Base-by-base conservation (phyloP, 495 filamentous ascomycete genomes). In the Pyrenula massariospora region DNA sequence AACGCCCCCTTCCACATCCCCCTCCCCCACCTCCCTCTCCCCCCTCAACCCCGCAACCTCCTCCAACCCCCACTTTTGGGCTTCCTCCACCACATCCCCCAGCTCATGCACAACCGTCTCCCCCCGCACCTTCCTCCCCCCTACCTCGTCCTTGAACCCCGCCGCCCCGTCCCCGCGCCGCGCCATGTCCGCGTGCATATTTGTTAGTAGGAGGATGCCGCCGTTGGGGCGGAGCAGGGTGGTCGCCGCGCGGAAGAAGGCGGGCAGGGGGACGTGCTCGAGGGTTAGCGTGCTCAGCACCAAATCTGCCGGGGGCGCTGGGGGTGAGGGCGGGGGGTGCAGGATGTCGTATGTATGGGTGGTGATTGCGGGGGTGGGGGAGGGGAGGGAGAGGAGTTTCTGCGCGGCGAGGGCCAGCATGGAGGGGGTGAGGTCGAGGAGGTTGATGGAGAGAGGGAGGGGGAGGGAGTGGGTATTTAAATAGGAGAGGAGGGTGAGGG, bases 141-240 rank as follows among this genome's bases (percentile, higher is more conserved):
- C 76, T 25, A 60, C 66, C 10, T 66, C 64, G 63, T 82, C 82
- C 8, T 5, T 42, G 63, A 89, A 88, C 1, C 86, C 85, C 0
- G 86, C 85, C 59, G 84, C 84, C 20, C 77, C 80, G 31, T 42
- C 15, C 8, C 31, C 8, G 8, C 78, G 71, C 50, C 60, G 56
- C 2, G 84, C 85, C 84, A 88, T 87, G 15, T 85, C 78, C 5
- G 75, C 68, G 62, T 89, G 86, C 86, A 89, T 89, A 64, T 87
- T 88, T 2, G 85, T 88, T 3, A 88, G 57, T 31, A 87, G 69
- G 5, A 85, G 61, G 59, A 78, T 71, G 3, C 78, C 82, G 0
- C 79, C 80, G 0, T 70, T 60, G 22, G 54, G 65, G 5, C 8
- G 15, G 53, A 86, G 64, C 15, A 86, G 66, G 20, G 62, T 58